Conservation (phyloP, 495 filamentous ascomycete species). For the Penicilliopsis zonata region DNA sequence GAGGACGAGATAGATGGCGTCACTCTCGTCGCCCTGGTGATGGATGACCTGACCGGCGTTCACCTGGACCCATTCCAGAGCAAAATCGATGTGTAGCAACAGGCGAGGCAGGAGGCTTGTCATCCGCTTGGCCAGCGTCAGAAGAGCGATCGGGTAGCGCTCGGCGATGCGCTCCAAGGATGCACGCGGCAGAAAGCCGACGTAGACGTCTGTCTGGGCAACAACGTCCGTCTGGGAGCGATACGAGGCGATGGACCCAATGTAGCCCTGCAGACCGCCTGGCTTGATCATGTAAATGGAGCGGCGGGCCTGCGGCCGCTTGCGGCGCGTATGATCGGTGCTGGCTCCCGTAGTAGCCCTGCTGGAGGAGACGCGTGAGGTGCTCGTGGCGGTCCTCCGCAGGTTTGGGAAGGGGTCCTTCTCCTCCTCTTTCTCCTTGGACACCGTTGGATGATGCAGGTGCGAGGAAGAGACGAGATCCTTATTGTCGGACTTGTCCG, state of each 20-base stretch:
- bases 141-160: constrained; percentile 75
- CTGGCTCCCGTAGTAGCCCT: constrained; percentile 21
- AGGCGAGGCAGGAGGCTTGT: constrained; percentile 83
- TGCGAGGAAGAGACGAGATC: constrained; percentile 26
- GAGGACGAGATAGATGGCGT: constrained; percentile 95
- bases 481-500: constrained; percentile 38
- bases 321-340: constrained; percentile 39
- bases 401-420: constrained; percentile 38
- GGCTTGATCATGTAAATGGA: constrained; percentile 91
- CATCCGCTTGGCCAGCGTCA: constrained; percentile 91
- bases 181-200: constrained; percentile 79
- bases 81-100: constrained; percentile 95
- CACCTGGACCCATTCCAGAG: constrained; percentile 95
- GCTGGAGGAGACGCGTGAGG: constrained; percentile 25
- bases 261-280: constrained; percentile 86
- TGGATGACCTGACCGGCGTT: constrained; percentile 90
- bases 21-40: constrained; percentile 89
- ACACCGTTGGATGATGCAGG: constrained; percentile 10
- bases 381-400: constrained; percentile 33
- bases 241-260: constrained; percentile 87
- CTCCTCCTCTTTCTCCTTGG: constrained; percentile 26
- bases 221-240: constrained; percentile 93
- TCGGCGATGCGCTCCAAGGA: constrained; percentile 90
- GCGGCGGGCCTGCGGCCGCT: constrained; percentile 42
- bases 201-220: constrained; percentile 96